These are phyloP conservation scores for Zygosaccharomyces sapae DNA, from an alignment of 1,139 yeast species.

Conservation along the genomic window DNA sequence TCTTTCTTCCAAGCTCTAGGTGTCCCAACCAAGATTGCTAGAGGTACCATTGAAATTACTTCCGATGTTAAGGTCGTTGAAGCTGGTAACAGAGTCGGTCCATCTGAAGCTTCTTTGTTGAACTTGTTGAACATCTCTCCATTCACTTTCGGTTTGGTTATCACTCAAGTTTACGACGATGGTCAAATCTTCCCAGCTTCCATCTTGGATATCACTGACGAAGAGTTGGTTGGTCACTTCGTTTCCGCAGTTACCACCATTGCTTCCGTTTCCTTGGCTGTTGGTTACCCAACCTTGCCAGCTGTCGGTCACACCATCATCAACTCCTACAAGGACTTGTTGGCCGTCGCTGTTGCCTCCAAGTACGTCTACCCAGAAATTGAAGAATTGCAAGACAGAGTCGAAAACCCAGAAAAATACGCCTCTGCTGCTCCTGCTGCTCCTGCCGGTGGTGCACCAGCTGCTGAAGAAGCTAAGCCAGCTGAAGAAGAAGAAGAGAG, in stretches of 20 bases:
- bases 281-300: constrained; percentile 99
- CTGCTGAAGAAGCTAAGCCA: constrained; percentile 65
- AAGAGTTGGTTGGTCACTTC: constrained; percentile 89
- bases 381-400: constrained; percentile 97
- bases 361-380: constrained; percentile 99
- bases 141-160: constrained; percentile 96
- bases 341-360: constrained; percentile 97
- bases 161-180: constrained; percentile 95
- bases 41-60: constrained; percentile 99
- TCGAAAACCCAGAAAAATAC: constrained; percentile 99
- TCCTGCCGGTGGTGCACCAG: constrained; percentile 61
- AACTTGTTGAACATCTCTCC: constrained; percentile 99
- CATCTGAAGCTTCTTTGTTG: constrained; percentile 97
- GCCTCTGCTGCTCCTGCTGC: constrained; percentile 95
- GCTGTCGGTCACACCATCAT: constrained; percentile 98
- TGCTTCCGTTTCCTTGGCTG: constrained; percentile 94
- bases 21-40: constrained; percentile 99
- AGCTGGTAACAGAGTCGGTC: constrained; percentile 88
- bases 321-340: constrained; percentile 98
- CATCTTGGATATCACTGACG: constrained; percentile 98
- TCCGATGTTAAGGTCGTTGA: constrained; percentile 94
- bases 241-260: constrained; percentile 88
- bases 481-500: constrained; percentile 73
- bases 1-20: constrained; percentile 99
- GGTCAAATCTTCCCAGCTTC: constrained; percentile 97